These are phyloP conservation scores for Phaffia rhodozyma DNA, from an alignment of 1,284 basidiomycete genomes.

Conservation along the genomic window DNA sequence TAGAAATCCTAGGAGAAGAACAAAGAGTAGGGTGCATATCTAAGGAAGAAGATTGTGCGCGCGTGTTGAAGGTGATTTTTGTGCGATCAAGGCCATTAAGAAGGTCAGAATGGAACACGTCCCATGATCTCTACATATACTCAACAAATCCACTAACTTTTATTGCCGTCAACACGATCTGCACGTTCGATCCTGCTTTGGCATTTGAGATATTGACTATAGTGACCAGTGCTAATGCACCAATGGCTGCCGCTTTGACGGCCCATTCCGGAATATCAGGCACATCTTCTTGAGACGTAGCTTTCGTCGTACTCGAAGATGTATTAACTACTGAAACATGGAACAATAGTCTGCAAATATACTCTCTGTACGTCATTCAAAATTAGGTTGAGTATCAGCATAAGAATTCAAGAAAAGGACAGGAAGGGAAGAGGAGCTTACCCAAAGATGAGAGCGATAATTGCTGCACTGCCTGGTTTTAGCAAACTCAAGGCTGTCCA, in stretches of 20 bases:
- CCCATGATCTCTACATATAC: not conserved
- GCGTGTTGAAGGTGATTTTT: not conserved
- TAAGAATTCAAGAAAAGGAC: too few species aligned
- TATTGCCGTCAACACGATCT: constrained; percentile 72
- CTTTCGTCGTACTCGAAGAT: constrained; percentile 40
- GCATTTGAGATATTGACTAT: constrained; percentile 65
- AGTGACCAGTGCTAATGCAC: constrained; percentile 60
- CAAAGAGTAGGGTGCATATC: constrained; percentile 36
- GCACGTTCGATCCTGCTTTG: constrained; percentile 65
- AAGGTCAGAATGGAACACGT: too few species aligned
- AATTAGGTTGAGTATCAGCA: too few species aligned
- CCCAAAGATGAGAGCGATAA: constrained; percentile 43
- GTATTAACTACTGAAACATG: constrained; percentile 29
- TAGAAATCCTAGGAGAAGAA: constrained; percentile 36
- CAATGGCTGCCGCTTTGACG: constrained; percentile 74
- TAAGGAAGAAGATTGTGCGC: not conserved
- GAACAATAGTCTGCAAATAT: constrained; percentile 51
- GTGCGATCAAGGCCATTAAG: not conserved
- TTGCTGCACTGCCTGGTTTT: constrained; percentile 46
- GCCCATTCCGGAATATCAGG: constrained; percentile 79
- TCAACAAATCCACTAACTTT: constrained; percentile 47
- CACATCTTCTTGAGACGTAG: constrained; percentile 55
- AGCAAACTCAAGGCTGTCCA: constrained; percentile 54
- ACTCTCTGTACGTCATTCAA: constrained; percentile 44
- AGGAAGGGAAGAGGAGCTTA: too few species aligned